Percentiles rank a stretch among this genome's conserved stretches.
Evolutionary conservation across 768 basidiomycete genomes (phyloP).

Genomic region (Leccinellum luteum): DNA sequence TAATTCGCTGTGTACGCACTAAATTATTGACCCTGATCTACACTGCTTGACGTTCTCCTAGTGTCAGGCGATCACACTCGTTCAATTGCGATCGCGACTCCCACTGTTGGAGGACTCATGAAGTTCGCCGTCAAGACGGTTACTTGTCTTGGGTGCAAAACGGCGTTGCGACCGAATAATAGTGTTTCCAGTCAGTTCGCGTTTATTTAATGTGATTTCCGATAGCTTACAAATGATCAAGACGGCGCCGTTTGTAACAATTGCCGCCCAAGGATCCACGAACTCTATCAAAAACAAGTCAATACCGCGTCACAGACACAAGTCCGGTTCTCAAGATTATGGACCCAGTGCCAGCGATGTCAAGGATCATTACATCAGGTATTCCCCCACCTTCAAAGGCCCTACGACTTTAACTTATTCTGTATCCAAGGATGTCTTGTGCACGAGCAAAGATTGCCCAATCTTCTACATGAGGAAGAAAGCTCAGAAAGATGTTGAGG

Average conservation of each 20-base stretch:
- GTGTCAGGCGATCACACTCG: slow-evolving; percentile 97
- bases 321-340: slow-evolving; percentile 89
- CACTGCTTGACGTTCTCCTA: slow-evolving; percentile 31
- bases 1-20: slow-evolving; percentile 65
- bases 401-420: not conserved
- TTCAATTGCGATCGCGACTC: slow-evolving; percentile 94
- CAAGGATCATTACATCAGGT: slow-evolving; percentile 97
- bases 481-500: slow-evolving; percentile 96
- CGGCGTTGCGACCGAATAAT: slow-evolving; percentile 74
- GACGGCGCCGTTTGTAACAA: slow-evolving; percentile 95
- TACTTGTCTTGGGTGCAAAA: slow-evolving; percentile 95
- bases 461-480: slow-evolving; percentile 99
- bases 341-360: slow-evolving; percentile 99
- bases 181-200: slow-evolving; percentile 59
- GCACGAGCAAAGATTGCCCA: slow-evolving; percentile 95
- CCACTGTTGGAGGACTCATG: slow-evolving; percentile 95
- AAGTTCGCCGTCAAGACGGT: slow-evolving; percentile 96
- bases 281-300: slow-evolving; percentile 91
- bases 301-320: slow-evolving; percentile 72
- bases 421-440: slow-evolving; percentile 79
- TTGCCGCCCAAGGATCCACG: slow-evolving; percentile 80
- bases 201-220: not conserved
- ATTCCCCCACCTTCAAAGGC: not conserved
- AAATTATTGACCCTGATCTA: not conserved
- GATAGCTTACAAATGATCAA: slow-evolving; percentile 29